A percentile compares a stretch with the other conserved stretches of the same genome.
Evolutionary conservation across 2,329 filamentous ascomycete genomes (phyloP).

Genomic region (Geosmithia flava): DNA sequence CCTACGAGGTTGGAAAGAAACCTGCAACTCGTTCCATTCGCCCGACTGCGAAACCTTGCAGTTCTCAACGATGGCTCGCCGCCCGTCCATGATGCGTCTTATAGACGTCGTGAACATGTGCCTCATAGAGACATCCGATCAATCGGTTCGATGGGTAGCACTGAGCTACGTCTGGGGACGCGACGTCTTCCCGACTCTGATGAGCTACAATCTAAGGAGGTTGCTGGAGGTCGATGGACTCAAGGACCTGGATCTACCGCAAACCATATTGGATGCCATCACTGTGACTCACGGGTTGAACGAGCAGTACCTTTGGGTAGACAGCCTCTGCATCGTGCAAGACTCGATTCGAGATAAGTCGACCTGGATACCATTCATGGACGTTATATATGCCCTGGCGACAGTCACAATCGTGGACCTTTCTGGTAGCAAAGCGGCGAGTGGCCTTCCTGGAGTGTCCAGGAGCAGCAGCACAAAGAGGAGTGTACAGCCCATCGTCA

Average conservation of each 20-base stretch:
- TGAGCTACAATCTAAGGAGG: too few relatives aligned
- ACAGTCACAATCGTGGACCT: not conserved
- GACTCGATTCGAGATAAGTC: constrained; percentile 15
- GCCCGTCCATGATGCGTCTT: too few relatives aligned
- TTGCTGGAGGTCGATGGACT: too few relatives aligned
- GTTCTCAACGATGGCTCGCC: too few relatives aligned
- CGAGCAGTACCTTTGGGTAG: constrained; percentile 31
- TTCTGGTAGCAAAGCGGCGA: not conserved
- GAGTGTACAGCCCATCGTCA: not conserved
- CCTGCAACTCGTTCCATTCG: too few relatives aligned
- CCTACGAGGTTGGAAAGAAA: too few relatives aligned
- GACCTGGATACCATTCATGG: not conserved
- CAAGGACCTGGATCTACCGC: constrained; percentile 14
- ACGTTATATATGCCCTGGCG: not conserved
- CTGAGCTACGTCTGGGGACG: too few relatives aligned
- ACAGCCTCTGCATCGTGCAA: constrained; percentile 31
- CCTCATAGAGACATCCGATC: too few relatives aligned
- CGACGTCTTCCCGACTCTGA: too few relatives aligned
- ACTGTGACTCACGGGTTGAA: constrained; percentile 28
- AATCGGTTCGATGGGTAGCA: too few relatives aligned
- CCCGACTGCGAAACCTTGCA: too few relatives aligned
- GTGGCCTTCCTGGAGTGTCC: not conserved
- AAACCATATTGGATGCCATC: constrained; percentile 28
- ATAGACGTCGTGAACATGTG: too few relatives aligned
- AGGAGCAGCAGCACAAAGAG: not conserved